A percentile compares a stretch with the other conserved stretches of the same genome.
Evolutionary conservation across 2,329 filamentous ascomycete species (phyloP).

Genomic region (Nothophaeocryptopus gaeumannii): DNA sequence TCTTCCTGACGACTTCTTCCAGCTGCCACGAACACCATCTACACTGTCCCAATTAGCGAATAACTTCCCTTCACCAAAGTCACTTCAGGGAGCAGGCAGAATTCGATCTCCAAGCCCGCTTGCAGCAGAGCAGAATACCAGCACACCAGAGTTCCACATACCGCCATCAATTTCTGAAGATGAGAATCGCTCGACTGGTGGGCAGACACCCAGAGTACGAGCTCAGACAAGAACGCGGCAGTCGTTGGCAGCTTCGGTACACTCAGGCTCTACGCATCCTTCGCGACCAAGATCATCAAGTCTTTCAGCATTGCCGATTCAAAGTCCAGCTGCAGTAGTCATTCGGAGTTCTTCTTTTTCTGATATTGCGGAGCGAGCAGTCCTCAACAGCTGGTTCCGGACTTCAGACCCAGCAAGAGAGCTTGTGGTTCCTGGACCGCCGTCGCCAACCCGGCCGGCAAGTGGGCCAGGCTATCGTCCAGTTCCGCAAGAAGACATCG

Average conservation of each 20-base stretch:
- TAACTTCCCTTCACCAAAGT: constrained; percentile 9
- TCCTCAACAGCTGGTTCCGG: constrained; percentile 10
- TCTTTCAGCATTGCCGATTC: neutral
- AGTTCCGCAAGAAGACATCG: constrained; percentile 14
- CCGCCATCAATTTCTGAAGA: constrained; percentile 17
- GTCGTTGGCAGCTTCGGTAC: neutral
- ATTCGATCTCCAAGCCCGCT: constrained; percentile 13
- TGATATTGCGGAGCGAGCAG: constrained; percentile 4
- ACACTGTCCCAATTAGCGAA: constrained; percentile 9
- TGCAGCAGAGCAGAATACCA: constrained; percentile 3
- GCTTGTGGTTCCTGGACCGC: constrained; percentile 4
- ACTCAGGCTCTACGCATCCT: neutral
- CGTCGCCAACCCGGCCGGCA: neutral
- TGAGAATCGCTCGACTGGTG: neutral
- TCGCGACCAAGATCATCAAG: constrained; percentile 10
- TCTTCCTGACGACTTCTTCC: neutral
- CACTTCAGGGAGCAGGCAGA: constrained; percentile 9
- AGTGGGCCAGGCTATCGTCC: neutral
- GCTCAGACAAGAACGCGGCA: neutral
- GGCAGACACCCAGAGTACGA: constrained; percentile 1
- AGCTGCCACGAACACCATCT: constrained; percentile 16
- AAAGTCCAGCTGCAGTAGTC: too few relatives aligned
- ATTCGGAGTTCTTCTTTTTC: constrained; percentile 8
- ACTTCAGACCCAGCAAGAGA: constrained; percentile 8
- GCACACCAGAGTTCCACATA: constrained; percentile 8